A percentile compares a stretch with the other conserved stretches of the same genome.
These are phyloP conservation scores for Ophiostoma himal-ulmi DNA, from an alignment of 2,329 filamentous ascomycete species.

Conservation along the genomic window DNA sequence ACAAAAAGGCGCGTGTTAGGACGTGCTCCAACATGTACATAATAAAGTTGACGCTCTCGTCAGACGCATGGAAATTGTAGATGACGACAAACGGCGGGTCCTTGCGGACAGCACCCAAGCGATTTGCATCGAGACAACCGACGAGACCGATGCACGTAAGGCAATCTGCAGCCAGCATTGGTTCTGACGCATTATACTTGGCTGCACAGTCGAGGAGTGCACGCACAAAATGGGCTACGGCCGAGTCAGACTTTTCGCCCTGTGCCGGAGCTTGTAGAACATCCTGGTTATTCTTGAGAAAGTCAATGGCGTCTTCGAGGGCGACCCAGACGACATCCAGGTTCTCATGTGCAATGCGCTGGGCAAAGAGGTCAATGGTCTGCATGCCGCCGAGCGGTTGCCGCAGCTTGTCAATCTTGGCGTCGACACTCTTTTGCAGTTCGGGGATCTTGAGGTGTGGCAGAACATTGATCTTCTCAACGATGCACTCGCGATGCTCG, in stretches of 20 bases:
- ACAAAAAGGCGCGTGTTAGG: slow-evolving; percentile 84
- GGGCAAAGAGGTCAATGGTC: slow-evolving; percentile 63
- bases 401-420: slow-evolving; percentile 59
- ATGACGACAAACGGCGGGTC: slow-evolving; percentile 79
- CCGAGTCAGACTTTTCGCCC: slow-evolving; percentile 74
- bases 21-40: slow-evolving; percentile 81
- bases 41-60: slow-evolving; percentile 80
- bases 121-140: slow-evolving; percentile 86
- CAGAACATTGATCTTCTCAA: slow-evolving; percentile 64
- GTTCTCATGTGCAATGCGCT: slow-evolving; percentile 76
- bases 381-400: slow-evolving; percentile 59
- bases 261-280: slow-evolving; percentile 73
- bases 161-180: slow-evolving; percentile 64
- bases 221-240: slow-evolving; percentile 65
- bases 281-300: slow-evolving; percentile 65
- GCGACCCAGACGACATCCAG: slow-evolving; percentile 78
- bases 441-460: slow-evolving; percentile 72
- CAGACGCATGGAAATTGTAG: slow-evolving; percentile 72
- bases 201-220: slow-evolving; percentile 79
- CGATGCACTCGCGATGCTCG: slow-evolving; percentile 52
- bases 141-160: slow-evolving; percentile 81
- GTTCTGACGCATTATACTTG: slow-evolving; percentile 65
- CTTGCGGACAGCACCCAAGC: slow-evolving; percentile 72
- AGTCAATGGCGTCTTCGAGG: slow-evolving; percentile 67
- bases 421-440: slow-evolving; percentile 58